Percentiles rank a stretch among this genome's conserved stretches.
Evolutionary conservation across 306 rosid genomes (phyloP).

Genomic region (Fragaria ananassa): DNA sequence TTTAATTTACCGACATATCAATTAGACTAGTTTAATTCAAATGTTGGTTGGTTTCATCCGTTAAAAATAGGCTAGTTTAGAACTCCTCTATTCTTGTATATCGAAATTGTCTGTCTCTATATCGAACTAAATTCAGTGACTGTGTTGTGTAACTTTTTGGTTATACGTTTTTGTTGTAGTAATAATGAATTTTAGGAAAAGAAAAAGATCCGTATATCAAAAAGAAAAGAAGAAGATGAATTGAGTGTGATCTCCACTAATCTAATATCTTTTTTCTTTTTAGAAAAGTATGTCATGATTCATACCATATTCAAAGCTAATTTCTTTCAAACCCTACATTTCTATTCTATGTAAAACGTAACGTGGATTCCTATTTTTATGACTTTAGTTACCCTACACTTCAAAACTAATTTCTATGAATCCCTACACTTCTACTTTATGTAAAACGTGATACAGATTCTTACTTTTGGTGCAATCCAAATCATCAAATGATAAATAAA

Average conservation of each 20-base stretch:
- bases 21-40: too few relatives aligned
- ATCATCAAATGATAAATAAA: background rate
- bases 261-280: background rate
- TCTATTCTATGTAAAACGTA: background rate
- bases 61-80: too few relatives aligned
- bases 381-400: background rate
- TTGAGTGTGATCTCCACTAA: background rate
- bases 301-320: background rate
- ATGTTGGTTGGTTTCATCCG: too few relatives aligned
- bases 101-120: too few relatives aligned
- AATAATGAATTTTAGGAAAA: background rate
- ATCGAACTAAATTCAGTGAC: background rate
- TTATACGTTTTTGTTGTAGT: background rate
- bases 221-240: background rate
- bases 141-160: too few relatives aligned
- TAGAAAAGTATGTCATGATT: slow-evolving; percentile 7
- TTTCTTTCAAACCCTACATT: background rate
- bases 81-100: too few relatives aligned
- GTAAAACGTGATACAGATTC: background rate
- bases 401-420: background rate
- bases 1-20: too few relatives aligned
- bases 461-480: background rate
- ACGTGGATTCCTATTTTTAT: background rate
- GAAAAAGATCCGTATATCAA: background rate
- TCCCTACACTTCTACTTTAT: background rate